Percentiles rank a stretch among this genome's conserved stretches.
Conservation (phyloP, 352 stramenopile genomes). For the Phytophthora syringae region DNA sequence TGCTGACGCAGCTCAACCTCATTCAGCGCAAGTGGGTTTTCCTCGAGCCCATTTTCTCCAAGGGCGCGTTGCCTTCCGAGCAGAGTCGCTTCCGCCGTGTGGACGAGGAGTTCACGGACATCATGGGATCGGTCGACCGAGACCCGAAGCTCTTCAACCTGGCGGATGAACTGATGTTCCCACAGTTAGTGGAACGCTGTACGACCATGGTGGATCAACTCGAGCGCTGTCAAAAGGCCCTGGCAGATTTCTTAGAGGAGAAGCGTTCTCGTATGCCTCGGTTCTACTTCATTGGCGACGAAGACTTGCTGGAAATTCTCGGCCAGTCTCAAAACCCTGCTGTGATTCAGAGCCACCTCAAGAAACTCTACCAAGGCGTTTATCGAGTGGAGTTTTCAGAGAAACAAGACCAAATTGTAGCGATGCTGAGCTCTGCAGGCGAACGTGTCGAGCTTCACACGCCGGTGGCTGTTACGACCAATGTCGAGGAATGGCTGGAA, state of each 20-base stretch:
- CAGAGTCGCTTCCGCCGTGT: slow-evolving; percentile 91
- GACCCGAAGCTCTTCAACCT: slow-evolving; percentile 95
- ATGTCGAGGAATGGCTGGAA: slow-evolving; percentile 90
- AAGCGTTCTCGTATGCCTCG: slow-evolving; percentile 93
- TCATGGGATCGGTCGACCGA: slow-evolving; percentile 89
- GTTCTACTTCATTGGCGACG: slow-evolving; percentile 97
- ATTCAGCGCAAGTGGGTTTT: slow-evolving; percentile 98
- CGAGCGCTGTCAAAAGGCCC: slow-evolving; percentile 92
- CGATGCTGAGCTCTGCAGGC: slow-evolving; percentile 93
- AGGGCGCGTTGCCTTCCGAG: slow-evolving; percentile 93
- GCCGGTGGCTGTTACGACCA: slow-evolving; percentile 93
- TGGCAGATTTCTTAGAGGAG: slow-evolving; percentile 94
- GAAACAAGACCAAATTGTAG: slow-evolving; percentile 89
- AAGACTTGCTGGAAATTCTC: slow-evolving; percentile 95
- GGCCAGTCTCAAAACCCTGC: slow-evolving; percentile 95
- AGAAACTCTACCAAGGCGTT: slow-evolving; percentile 95
- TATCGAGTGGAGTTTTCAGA: slow-evolving; percentile 85
- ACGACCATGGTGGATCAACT: slow-evolving; percentile 93
- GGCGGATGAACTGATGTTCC: slow-evolving; percentile 91
- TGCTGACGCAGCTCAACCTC: slow-evolving; percentile 84
- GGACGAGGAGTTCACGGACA: slow-evolving; percentile 94
- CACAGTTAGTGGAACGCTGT: slow-evolving; percentile 82
- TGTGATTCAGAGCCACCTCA: slow-evolving; percentile 93
- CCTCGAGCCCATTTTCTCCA: slow-evolving; percentile 96
- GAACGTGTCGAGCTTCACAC: slow-evolving; percentile 90